Evolutionary conservation across 352 stramenopile species (phyloP).

Genomic region (Phytophthora megakarya): DNA sequence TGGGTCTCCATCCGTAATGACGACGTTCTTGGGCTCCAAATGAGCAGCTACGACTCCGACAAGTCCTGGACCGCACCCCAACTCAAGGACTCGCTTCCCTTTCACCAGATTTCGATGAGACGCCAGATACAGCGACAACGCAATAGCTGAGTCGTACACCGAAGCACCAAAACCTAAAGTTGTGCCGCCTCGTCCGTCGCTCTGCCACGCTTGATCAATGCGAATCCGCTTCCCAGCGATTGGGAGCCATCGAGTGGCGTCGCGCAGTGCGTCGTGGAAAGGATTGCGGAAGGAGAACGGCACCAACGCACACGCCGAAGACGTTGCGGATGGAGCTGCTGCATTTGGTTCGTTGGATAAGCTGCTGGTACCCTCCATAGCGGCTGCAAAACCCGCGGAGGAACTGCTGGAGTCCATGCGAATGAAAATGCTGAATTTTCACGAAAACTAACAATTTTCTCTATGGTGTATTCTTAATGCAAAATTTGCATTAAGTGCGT

Average conservation of each 20-base stretch:
- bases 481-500: constrained; percentile 29
- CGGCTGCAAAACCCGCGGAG: constrained; percentile 12
- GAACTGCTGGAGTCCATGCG: constrained; percentile 10
- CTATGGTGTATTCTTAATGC: constrained; percentile 31
- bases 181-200: constrained; percentile 75
- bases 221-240: constrained; percentile 59
- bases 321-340: constrained; percentile 1
- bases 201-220: constrained; percentile 81
- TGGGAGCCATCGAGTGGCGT: constrained; percentile 67
- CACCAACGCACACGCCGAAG: constrained; percentile 44
- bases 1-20: constrained; percentile 77
- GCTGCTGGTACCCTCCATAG: constrained; percentile 19
- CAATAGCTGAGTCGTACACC: constrained; percentile 80
- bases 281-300: constrained; percentile 77
- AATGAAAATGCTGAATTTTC: constrained; percentile 7
- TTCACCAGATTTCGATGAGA: constrained; percentile 51
- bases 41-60: constrained; percentile 71
- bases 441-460: constrained; percentile 5
- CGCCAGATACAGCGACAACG: constrained; percentile 81
- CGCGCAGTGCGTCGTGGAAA: constrained; percentile 76
- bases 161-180: constrained; percentile 78
- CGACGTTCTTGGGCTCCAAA: constrained; percentile 46
- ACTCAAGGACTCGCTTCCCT: constrained; percentile 68
- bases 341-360: neutral
- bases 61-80: constrained; percentile 76